Evolutionary conservation across 192 early-diverging fungal species (phyloP), one percentile per base, ranked within the genome.

Genomic region (Allomyces javanicus): DNA sequence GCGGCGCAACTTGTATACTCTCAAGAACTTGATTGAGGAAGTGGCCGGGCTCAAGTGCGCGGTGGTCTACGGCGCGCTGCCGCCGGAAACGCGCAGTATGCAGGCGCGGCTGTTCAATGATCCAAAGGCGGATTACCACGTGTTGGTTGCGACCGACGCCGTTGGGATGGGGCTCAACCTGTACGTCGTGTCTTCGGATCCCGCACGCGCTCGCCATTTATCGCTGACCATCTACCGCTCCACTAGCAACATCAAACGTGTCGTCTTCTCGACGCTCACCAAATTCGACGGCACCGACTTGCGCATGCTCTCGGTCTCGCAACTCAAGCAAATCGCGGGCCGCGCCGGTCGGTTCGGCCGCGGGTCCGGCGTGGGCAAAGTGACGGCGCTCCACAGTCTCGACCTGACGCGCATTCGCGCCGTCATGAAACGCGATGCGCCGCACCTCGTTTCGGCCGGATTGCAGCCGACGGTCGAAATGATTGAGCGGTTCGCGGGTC

Each of bases 111-210:
- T 87, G 26, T 98, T 98, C 70, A 98, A 98, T 71, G 89, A 91
- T 65, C 86, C 85, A 1, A 65, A 78, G 17, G 82, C 81, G 64
- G 84, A 76, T 10, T 88, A 86, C 66, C 83, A 91, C 65, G 86
- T 96, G 7, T 74, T 98, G 23, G 89, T 98, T 17, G 93, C 95
- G 7, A 90, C 89, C 66, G 95, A 98, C 77, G 95, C 95, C 0
- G 83, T 98, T 62, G 95, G 95, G 24, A 98, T 98, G 95, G 95
- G 95, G 0, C 78, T 95, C 12, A 98, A 98, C 72, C 68, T 98
- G 84, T 75, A n/a, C 24, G 25, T 67, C n/a, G 23, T 14, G 43
- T n/a, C 4, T 44, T 26, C 43, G 55, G 62, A 62, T 63, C 62
- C 25, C 4, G 33, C 26, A 33, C 12, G 19, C 21, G 44, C 25